These are phyloP conservation scores for Plectosphaerella plurivora DNA, from an alignment of 2,329 filamentous ascomycete species.

Conservation along the genomic window DNA sequence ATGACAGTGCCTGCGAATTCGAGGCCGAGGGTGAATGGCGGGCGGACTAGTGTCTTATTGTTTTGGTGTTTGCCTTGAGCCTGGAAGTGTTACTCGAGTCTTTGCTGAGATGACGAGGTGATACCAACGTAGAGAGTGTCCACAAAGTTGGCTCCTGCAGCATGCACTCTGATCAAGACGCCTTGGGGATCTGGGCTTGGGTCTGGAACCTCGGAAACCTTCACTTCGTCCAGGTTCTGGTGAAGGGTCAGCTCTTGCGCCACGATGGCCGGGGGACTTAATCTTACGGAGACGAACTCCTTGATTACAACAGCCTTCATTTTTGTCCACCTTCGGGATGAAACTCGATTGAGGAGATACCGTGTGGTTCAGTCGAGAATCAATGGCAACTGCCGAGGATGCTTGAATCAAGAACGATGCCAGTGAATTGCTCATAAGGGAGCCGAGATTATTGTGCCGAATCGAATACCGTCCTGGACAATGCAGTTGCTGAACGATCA, in stretches of 20 bases:
- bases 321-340: not conserved
- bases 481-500: too few species aligned
- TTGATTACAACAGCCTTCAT: conserved; percentile 25
- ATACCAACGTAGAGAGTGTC: conserved; percentile 49
- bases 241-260: not conserved
- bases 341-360: not conserved
- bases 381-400: too few species aligned
- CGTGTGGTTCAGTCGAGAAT: not conserved
- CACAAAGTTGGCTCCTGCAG: conserved; percentile 55
- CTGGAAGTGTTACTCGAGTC: conserved; percentile 13
- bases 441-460: too few species aligned
- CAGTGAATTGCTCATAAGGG: too few species aligned
- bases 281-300: conserved; percentile 15
- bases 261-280: not conserved
- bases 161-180: conserved; percentile 35
- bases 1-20: conserved; percentile 54
- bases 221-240: conserved; percentile 16
- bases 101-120: not conserved
- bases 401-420: too few species aligned
- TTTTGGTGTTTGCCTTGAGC: conserved; percentile 57
- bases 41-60: conserved; percentile 48
- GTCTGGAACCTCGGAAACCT: conserved; percentile 16
- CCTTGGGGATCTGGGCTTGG: conserved; percentile 13
- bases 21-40: conserved; percentile 55
- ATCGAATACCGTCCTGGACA: too few species aligned